Conservation (phyloP, 805 yeast genomes). For the Candida succiphila region DNA sequence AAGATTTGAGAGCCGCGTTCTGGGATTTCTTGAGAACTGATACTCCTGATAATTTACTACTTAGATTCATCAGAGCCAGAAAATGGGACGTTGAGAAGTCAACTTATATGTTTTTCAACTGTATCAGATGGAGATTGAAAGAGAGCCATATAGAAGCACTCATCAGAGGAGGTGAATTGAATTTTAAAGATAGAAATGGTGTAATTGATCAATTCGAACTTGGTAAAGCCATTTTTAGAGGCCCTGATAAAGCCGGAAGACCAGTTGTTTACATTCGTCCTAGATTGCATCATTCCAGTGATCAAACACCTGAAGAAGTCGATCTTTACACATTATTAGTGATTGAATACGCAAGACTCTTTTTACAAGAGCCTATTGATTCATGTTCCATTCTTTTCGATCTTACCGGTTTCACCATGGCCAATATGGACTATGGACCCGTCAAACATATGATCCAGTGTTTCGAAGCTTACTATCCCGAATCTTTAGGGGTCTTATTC, state of each 20-base stretch:
- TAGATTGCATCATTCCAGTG: conserved; percentile 58
- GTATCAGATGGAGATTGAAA: conserved; percentile 65
- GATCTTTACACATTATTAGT: conserved; percentile 64
- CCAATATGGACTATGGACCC: conserved; percentile 89
- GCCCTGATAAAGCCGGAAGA: conserved; percentile 61
- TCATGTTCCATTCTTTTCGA: conserved; percentile 82
- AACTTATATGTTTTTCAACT: conserved; percentile 58
- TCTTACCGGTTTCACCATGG: conserved; percentile 72
- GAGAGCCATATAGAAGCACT: conserved; percentile 53
- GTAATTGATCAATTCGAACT: conserved; percentile 45
- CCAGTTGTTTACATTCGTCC: conserved; percentile 82
- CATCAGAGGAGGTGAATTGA: conserved; percentile 64
- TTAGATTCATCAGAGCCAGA: conserved; percentile 79
- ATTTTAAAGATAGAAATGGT: conserved; percentile 33
- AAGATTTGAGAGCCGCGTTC: conserved; percentile 38
- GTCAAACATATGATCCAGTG: conserved; percentile 83
- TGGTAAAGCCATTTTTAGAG: conserved; percentile 68
- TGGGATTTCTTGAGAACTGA: conserved; percentile 65
- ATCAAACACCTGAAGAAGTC: conserved; percentile 60
- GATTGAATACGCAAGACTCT: conserved; percentile 76
- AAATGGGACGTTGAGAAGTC: conserved; percentile 71
- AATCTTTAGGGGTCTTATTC: conserved; percentile 72
- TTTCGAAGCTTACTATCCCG: conserved; percentile 96
- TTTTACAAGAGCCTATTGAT: conserved; percentile 66
- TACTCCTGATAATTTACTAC: conserved; percentile 65